These are phyloP conservation scores for Dactylonectria macrodidyma DNA, from an alignment of 2,329 filamentous ascomycete species.

Conservation along the genomic window DNA sequence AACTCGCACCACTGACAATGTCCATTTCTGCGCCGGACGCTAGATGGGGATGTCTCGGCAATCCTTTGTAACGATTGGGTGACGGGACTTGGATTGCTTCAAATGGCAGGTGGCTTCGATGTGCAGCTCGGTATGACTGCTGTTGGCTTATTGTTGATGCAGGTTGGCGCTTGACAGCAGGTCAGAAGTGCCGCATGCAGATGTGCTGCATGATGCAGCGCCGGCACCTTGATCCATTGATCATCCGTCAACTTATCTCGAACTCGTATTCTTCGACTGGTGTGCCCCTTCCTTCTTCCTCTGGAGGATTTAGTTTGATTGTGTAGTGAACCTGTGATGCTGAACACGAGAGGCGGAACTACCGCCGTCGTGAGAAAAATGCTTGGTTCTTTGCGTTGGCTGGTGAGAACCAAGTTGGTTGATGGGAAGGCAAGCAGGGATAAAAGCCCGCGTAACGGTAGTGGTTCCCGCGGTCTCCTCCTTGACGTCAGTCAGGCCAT, in stretches of 20 bases:
- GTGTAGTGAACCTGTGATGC: background rate
- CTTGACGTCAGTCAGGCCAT: background rate
- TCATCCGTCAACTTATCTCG: background rate
- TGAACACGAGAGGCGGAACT: background rate
- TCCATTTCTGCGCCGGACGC: background rate
- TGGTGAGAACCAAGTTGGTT: background rate
- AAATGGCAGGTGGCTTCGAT: background rate
- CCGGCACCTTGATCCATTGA: background rate
- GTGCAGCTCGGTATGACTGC: background rate
- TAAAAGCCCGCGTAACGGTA: background rate
- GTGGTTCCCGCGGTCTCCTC: background rate
- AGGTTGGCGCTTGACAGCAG: conserved; percentile 1
- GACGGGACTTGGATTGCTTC: background rate
- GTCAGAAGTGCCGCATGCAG: conserved; percentile 7
- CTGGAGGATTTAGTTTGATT: too few relatives aligned
- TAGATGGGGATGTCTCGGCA: conserved; percentile 1
- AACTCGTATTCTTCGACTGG: too few relatives aligned
- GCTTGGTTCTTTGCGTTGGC: background rate
- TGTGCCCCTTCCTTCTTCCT: too few relatives aligned
- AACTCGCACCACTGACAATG: background rate
- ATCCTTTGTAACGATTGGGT: background rate
- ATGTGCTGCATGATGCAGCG: conserved; percentile 5
- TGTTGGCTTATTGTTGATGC: background rate
- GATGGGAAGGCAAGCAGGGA: background rate
- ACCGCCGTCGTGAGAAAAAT: background rate